Evolutionary conservation across 331 rosid genomes (phyloP), one percentile per base, ranked within the genome.

Genomic region (Cydonia oblonga): DNA sequence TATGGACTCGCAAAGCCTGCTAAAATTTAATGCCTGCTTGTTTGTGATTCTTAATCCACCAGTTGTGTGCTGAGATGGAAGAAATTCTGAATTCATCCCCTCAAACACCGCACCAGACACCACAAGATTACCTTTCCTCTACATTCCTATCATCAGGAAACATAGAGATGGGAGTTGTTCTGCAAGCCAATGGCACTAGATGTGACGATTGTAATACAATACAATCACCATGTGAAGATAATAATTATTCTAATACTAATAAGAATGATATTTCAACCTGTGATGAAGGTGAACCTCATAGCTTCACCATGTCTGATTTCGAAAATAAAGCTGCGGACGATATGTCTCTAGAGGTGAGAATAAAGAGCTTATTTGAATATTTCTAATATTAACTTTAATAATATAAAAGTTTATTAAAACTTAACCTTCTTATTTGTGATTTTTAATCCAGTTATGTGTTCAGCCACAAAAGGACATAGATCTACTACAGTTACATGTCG

Each of bases 101-200:
- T 54, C 61, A n/a, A n/a, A n/a, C n/a, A n/a, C n/a, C n/a, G n/a
- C n/a, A n/a, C n/a, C n/a, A n/a, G n/a, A n/a, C n/a, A n/a, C n/a
- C n/a, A n/a, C n/a, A n/a, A n/a, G 68, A 60, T 42, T 24, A 42
- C 30, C 19, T 68, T 57, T 28, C 75, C 54, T 23, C 68, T 20
- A 15, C 67, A 42, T 9, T 25, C 38, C 56, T 13, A 13, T 59
- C 76, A 72, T 57, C 60, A 2, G 8, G 14, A 18, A 3, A 51
- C 58, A 49, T 25, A 72, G 76, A 72, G 76, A 46, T 5, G 76
- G 76, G 22, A 72, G 76, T 8, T 44, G 60, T 72, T 72, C 68
- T 60, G 76, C 76, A 72, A 72, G 26, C 11, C 76, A 42, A 26
- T 26, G 57, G 9, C 40, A 71, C 12, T 19, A 71, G 4, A n/a